Percentiles rank a stretch among this genome's conserved stretches.
These are phyloP conservation scores for Leccinum subspadiceum DNA, from an alignment of 1,284 basidiomycete species.

Conservation along the genomic window DNA sequence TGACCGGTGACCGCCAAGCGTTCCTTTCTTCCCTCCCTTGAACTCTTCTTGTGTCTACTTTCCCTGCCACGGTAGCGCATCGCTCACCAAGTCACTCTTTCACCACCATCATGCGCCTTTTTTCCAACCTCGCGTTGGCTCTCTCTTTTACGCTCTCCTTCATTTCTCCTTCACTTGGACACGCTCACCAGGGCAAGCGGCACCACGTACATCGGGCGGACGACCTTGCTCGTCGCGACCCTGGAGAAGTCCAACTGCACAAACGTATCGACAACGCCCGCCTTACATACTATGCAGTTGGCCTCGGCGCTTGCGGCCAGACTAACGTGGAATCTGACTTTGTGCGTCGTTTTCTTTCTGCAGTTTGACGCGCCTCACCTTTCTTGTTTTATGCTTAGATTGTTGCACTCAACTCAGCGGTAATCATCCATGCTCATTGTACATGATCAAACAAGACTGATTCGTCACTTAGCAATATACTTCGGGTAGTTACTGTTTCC, in stretches of 20 bases:
- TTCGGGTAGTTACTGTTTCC: conserved; percentile 46
- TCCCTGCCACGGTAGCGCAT: neutral
- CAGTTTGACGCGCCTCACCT: neutral
- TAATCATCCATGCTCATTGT: conserved; percentile 9
- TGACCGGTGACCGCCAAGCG: neutral
- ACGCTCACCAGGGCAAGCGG: conserved; percentile 24
- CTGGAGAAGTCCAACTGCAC: conserved; percentile 24
- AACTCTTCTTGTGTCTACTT: conserved; percentile 6
- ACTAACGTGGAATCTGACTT: conserved; percentile 21
- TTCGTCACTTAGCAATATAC: conserved; percentile 38
- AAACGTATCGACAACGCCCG: conserved; percentile 25
- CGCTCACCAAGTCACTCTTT: conserved; percentile 25
- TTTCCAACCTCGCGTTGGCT: conserved; percentile 18
- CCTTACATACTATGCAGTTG: conserved; percentile 30
- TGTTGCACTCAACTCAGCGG: conserved; percentile 33
- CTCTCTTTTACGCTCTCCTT: conserved; percentile 22
- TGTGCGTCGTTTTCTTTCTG: conserved; percentile 17
- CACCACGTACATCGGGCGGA: conserved; percentile 24
- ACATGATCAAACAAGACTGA: conserved; percentile 9
- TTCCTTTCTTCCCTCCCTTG: neutral
- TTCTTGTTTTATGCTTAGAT: conserved; percentile 24
- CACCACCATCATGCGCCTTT: conserved; percentile 24
- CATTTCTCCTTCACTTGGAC: conserved; percentile 16
- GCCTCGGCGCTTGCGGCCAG: conserved; percentile 30
- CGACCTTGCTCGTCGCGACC: conserved; percentile 27